Percentiles rank a stretch among this genome's conserved stretches.
phyloP scores from a whole-genome alignment of 495 filamentous ascomycete species.

The Penicillium arizonense region DNA sequence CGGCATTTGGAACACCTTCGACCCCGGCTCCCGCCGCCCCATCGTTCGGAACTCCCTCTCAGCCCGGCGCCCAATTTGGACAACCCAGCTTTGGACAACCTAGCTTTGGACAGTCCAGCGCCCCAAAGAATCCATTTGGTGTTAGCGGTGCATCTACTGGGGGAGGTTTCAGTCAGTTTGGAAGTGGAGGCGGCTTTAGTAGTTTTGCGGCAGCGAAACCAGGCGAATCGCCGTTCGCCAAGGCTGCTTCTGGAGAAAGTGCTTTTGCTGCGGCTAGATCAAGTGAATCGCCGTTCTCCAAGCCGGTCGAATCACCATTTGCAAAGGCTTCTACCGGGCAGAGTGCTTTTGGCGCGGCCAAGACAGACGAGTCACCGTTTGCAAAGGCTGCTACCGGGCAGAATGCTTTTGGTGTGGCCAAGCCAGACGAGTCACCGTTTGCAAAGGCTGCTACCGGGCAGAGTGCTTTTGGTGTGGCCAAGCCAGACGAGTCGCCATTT shows the following conservation, averaged over 20 bases:
- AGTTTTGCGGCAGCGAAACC: slow-evolving; percentile 32
- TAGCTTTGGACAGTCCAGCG: slow-evolving; percentile 40
- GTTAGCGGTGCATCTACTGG: slow-evolving; percentile 24
- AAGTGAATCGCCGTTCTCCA: neutral
- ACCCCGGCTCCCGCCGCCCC: slow-evolving; percentile 27
- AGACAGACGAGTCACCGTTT: neutral
- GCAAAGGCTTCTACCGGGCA: no score
- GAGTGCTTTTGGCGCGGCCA: slow-evolving; percentile 14
- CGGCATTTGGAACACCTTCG: slow-evolving; percentile 52
- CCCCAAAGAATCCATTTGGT: slow-evolving; percentile 30
- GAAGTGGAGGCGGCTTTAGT: slow-evolving; percentile 30
- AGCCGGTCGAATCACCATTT: neutral
- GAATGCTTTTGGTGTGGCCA: slow-evolving; percentile 20
- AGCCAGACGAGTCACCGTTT: slow-evolving; percentile 2
- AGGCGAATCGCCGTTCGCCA: slow-evolving; percentile 26
- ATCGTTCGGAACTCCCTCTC: slow-evolving; percentile 15
- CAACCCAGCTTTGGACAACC: slow-evolving; percentile 27
- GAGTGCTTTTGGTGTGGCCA: slow-evolving; percentile 4
- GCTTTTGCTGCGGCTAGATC: neutral
- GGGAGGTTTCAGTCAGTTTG: slow-evolving; percentile 39
- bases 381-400: neutral
- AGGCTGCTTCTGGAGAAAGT: slow-evolving; percentile 17
- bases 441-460: neutral
- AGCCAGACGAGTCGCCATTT: slow-evolving; percentile 9
- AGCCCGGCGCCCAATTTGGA: slow-evolving; percentile 27